Evolutionary conservation across 1,139 yeast genomes (phyloP), one percentile per base, ranked within the genome.

Genomic region (Pichia inconspicua): DNA sequence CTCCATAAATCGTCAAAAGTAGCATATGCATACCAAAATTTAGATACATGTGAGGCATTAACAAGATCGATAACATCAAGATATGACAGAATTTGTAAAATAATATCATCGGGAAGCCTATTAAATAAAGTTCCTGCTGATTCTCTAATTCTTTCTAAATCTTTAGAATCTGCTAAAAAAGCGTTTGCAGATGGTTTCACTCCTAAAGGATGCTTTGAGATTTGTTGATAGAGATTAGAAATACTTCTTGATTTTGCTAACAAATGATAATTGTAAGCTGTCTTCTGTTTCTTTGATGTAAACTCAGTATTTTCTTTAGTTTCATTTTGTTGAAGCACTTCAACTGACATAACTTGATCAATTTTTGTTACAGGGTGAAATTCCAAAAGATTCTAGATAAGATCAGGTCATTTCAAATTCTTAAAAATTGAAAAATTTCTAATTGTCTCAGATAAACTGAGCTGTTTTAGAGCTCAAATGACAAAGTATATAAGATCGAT

Each of bases 1-100:
- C 83, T 82, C 96, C 96, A 87, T 25, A 83, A 56, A 51, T 87
- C 95, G 57, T 87, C 95, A 58, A 80, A 84, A 62, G 78, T 80
- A 15, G 78, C 59, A 59, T 76, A 83, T 1, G 89, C 94, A 65
- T 82, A 87, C 60, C 83, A 65, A n/a, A 80, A 71, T 53, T 83
- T 73, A 7, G 92, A 85, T 2, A 80, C 67, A 49, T 74, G 78
- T 34, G 84, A 73, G 28, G 85, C 58, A 39, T 66, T 69, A 47
- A 71, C 62, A 48, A 87, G 66, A 25, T 50, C 51, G 32, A 78
- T 76, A 0, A 55, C 50, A 15, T 71, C 68, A 2, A 85, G 56
- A 47, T 69, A 73, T 0, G 70, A 60, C 2, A 82, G 55, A 4
- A 83, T 56, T 7, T 70, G 70, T 62, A 78, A 60, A 5, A 83